These are phyloP conservation scores for Zizania palustris DNA, from an alignment of 202 grass and related monocot genomes.

Conservation along the genomic window DNA sequence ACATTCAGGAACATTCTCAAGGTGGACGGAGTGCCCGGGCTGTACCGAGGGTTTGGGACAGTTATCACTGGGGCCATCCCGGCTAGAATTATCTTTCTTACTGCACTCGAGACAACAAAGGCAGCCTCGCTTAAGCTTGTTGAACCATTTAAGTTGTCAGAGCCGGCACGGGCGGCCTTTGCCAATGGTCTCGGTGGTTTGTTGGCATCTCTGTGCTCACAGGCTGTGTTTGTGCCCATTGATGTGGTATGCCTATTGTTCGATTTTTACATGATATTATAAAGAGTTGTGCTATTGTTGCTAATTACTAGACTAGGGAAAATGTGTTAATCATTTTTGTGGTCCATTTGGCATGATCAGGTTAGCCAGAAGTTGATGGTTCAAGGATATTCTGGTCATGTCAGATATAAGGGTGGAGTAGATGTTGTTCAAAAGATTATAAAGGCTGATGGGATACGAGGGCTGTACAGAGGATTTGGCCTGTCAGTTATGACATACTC, in stretches of 20 bases:
- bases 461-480: conserved; percentile 95
- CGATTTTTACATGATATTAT: conserved; percentile 25
- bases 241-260: conserved; percentile 76
- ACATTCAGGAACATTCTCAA: conserved; percentile 83
- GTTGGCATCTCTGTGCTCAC: conserved; percentile 75
- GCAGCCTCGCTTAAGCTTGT: conserved; percentile 67
- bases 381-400: conserved; percentile 94
- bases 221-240: conserved; percentile 89
- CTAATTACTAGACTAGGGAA: conserved; percentile 8
- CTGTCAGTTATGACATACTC: conserved; percentile 93
- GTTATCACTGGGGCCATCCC: conserved; percentile 90
- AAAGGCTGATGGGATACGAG: conserved; percentile 69
- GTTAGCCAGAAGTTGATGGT: conserved; percentile 99
- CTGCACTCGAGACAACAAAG: conserved; percentile 83
- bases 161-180: conserved; percentile 72
- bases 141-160: conserved; percentile 69
- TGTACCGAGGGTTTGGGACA: conserved; percentile 87
- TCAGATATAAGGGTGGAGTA: conserved; percentile 79
- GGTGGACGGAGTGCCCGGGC: conserved; percentile 71
- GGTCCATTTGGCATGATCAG: conserved; percentile 46
- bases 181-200: conserved; percentile 87
- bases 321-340: conserved; percentile 35
- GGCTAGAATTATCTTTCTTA: conserved; percentile 87
- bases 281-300: conserved; percentile 16
- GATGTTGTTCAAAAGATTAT: conserved; percentile 83